Conservation (phyloP, 129 eudicot species). For the Dittrichia graveolens region DNA sequence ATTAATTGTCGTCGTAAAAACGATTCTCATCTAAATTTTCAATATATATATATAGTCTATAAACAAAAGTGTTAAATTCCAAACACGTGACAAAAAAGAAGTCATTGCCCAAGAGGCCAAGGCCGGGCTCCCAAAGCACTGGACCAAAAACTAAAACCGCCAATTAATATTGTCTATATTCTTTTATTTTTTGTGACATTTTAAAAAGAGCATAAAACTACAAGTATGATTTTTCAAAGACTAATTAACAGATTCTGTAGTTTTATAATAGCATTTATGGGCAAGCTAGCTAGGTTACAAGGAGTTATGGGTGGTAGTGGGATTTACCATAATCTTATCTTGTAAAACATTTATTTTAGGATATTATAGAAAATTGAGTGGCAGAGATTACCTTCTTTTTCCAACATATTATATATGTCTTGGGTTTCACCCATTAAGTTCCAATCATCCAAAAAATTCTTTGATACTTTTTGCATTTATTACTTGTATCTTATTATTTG, state of each 20-base stretch:
- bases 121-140: too few relatives aligned
- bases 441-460: not conserved
- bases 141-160: too few relatives aligned
- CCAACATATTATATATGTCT: not conserved
- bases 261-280: too few relatives aligned
- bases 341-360: constrained; percentile 5
- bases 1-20: too few relatives aligned
- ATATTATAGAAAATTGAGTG: constrained; percentile 26
- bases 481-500: not conserved
- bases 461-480: not conserved
- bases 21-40: too few relatives aligned
- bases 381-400: not conserved
- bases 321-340: constrained; percentile 33
- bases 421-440: not conserved
- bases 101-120: too few relatives aligned
- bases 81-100: too few relatives aligned
- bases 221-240: not conserved
- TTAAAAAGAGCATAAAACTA: not conserved
- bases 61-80: too few relatives aligned
- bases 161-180: too few relatives aligned
- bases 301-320: constrained; percentile 25
- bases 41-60: too few relatives aligned
- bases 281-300: constrained; percentile 2
- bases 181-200: too few relatives aligned
- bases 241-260: too few relatives aligned